Evolutionary conservation across 306 rosid species (phyloP).

Genomic region (Dryas octopetala): DNA sequence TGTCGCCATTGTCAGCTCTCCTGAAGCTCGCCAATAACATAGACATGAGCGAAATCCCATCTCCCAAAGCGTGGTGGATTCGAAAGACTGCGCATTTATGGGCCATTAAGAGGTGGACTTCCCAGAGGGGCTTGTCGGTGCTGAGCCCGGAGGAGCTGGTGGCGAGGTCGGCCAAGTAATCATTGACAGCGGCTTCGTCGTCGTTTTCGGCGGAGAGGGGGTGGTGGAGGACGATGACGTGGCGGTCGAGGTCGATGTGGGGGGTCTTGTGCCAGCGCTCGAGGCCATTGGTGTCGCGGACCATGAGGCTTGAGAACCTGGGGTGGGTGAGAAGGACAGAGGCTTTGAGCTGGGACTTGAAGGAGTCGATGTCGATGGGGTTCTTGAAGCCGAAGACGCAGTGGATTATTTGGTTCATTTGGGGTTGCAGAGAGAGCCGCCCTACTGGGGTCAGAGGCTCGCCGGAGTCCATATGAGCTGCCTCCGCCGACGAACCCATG

Average conservation of each 20-base stretch:
- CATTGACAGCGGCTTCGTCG: conserved; percentile 43
- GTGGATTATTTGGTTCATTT: conserved; percentile 60
- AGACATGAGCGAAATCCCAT: conserved; percentile 81
- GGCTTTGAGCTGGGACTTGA: conserved; percentile 35
- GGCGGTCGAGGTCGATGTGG: conserved; percentile 48
- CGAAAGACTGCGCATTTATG: conserved; percentile 62
- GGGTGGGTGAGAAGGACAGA: conserved; percentile 59
- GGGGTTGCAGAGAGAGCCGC: conserved; percentile 61
- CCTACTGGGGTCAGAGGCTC: conserved; percentile 80
- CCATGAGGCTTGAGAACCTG: conserved; percentile 66
- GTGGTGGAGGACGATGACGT: conserved; percentile 34
- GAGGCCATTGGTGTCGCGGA: conserved; percentile 50
- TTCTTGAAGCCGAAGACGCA: conserved; percentile 59
- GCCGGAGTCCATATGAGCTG: conserved; percentile 22
- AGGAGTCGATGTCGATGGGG: conserved; percentile 36
- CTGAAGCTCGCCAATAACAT: conserved; percentile 59
- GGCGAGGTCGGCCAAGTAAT: conserved; percentile 56
- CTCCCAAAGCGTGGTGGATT: conserved; percentile 79
- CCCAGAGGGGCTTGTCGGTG: conserved; percentile 79
- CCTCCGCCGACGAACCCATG: conserved; percentile 16
- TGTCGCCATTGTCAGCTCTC: conserved; percentile 31
- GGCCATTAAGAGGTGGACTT: conserved; percentile 56
- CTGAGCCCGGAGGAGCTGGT: conserved; percentile 28
- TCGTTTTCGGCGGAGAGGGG: conserved; percentile 11
- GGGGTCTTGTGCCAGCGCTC: conserved; percentile 76